These are phyloP conservation scores for Metschnikowia anglica DNA, from an alignment of 805 yeast genomes.

Conservation along the genomic window DNA sequence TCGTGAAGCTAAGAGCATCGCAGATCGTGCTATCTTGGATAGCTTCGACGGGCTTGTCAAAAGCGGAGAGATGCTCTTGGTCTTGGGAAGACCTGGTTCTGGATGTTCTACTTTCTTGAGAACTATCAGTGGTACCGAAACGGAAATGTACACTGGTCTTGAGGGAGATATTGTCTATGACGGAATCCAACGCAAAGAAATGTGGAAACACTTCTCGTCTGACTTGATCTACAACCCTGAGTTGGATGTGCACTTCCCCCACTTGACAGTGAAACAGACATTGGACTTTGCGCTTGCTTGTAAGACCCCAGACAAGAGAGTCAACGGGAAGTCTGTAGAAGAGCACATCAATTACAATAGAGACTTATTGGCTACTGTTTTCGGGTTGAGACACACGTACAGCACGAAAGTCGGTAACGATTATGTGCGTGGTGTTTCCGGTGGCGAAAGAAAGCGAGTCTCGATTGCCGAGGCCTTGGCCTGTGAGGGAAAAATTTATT, in stretches of 20 bases:
- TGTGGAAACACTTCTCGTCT: conserved; percentile 56
- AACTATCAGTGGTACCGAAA: conserved; percentile 30
- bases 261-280: conserved; percentile 72
- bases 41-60: conserved; percentile 15
- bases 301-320: conserved; percentile 59
- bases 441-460: conserved; percentile 35
- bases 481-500: conserved; percentile 24
- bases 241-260: conserved; percentile 74
- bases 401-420: conserved; percentile 35
- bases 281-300: conserved; percentile 66
- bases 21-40: conserved; percentile 16
- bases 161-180: conserved; percentile 51
- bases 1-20: conserved; percentile 9
- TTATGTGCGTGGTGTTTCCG: conserved; percentile 45
- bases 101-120: conserved; percentile 43
- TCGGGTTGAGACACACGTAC: conserved; percentile 32
- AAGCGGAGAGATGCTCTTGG: conserved; percentile 22
- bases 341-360: conserved; percentile 43
- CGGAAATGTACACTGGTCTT: conserved; percentile 24
- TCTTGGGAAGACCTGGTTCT: conserved; percentile 38
- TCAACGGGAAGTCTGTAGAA: conserved; percentile 45
- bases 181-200: conserved; percentile 56
- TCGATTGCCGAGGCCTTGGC: conserved; percentile 32
- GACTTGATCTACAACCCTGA: conserved; percentile 60
- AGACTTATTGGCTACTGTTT: conserved; percentile 31